These are phyloP conservation scores for Penicillium riverlandense DNA, from an alignment of 495 filamentous ascomycete genomes.

Conservation along the genomic window DNA sequence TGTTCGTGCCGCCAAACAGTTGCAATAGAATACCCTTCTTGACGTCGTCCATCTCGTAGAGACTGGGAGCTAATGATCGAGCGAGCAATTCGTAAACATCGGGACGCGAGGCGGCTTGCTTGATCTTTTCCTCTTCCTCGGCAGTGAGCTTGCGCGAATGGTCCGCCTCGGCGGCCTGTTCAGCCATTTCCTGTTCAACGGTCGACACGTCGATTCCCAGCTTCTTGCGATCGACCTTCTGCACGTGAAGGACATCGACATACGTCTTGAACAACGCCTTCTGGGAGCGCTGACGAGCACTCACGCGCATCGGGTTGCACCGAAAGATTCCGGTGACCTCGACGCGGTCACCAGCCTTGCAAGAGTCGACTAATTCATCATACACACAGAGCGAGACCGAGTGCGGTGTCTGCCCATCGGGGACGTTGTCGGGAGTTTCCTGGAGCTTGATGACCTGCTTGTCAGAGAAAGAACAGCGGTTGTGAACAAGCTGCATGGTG, in stretches of 20 bases:
- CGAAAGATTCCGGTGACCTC: constrained; percentile 97
- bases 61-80: constrained; percentile 84
- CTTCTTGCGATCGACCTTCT: constrained; percentile 91
- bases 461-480: constrained; percentile 88
- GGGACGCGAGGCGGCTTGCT: constrained; percentile 65
- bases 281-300: constrained; percentile 83
- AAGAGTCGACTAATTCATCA: constrained; percentile 93
- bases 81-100: constrained; percentile 94
- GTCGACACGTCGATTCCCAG: constrained; percentile 89
- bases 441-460: constrained; percentile 99
- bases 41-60: constrained; percentile 98
- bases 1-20: constrained; percentile 97
- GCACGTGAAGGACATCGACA: constrained; percentile 88
- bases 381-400: constrained; percentile 95
- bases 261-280: constrained; percentile 98
- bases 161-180: constrained; percentile 67
- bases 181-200: constrained; percentile 74
- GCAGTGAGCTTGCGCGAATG: constrained; percentile 76
- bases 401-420: constrained; percentile 93
- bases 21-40: constrained; percentile 98
- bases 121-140: constrained; percentile 91
- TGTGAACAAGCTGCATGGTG: constrained; percentile 97
- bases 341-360: constrained; percentile 94
- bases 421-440: constrained; percentile 91
- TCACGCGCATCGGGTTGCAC: constrained; percentile 89